Base-by-base conservation (phyloP, 148 eudicot species). In the Fallopia convolvulus region DNA sequence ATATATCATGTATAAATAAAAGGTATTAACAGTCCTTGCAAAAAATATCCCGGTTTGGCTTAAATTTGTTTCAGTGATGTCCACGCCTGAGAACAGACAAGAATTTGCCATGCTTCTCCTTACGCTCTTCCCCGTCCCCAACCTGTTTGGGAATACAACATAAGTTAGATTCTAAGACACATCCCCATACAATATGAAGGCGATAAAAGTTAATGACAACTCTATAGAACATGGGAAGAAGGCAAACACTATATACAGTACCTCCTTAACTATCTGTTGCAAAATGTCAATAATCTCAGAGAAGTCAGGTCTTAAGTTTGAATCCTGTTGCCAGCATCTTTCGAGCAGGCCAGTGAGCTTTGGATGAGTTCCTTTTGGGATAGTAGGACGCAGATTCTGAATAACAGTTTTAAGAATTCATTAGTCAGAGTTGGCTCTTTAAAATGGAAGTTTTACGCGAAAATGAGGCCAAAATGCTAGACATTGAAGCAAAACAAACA, bases 251-350 rank as follows among this genome's bases (percentile, higher is more conserved):
- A 17, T 32, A 48, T 85, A 26, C 30, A 26, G 30, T 26, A 91
- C 99, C 97, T 91, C 99, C 74, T 89, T 91, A 21, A 89, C 86
- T 82, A 89, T 85, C 79, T 85, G 87, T 83, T 84, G 88, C 80
- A 92, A 76, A 39, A 84, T 83, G 75, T 88, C 90, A 70, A 86
- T 87, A 76, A 92, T 84, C 78, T 91, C 99, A 18, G 93, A 74
- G 83, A 95, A 95, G 85, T 92, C 92, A 1, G 99, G 99, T 90
- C 99, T 86, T 80, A 83, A 71, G 41, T 86, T 70, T 65, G 99
- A 90, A 77, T 95, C 97, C 79, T 91, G 92, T 82, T 88, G 94
- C 99, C 99, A 95, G 97, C 99, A 95, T 85, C 82, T 92, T 84
- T 92, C 94, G 2, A 95, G 99, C 83, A 95, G 89, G 84, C 90